Percentiles rank a stretch among this genome's conserved stretches.
Evolutionary conservation across 164 flowering plant species (phyloP).

Genomic region (Cinnamomum chago): DNA sequence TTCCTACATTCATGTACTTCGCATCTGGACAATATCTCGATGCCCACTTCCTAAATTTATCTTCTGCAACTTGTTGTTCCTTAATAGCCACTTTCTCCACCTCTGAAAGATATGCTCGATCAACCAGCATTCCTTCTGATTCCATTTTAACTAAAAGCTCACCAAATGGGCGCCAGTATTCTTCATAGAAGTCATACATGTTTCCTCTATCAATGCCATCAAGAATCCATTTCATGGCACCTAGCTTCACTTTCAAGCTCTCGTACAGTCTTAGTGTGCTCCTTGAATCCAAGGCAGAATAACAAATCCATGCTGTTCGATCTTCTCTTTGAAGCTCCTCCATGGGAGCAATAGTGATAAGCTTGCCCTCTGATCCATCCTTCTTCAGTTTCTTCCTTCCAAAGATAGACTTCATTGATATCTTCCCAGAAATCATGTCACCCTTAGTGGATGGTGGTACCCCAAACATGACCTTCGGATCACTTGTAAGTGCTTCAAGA

Average conservation of each 20-base stretch:
- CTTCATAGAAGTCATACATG: conserved; percentile 69
- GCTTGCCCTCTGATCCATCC: conserved; percentile 89
- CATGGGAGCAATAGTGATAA: conserved; percentile 59
- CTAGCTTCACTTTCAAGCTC: conserved; percentile 55
- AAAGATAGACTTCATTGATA: conserved; percentile 88
- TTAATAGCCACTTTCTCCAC: conserved; percentile 77
- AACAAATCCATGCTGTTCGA: conserved; percentile 71
- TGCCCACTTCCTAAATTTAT: conserved; percentile 87
- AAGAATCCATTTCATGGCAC: conserved; percentile 37
- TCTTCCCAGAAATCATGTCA: conserved; percentile 55
- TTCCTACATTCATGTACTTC: conserved; percentile 87
- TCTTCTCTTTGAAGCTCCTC: conserved; percentile 84
- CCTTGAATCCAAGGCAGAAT: conserved; percentile 84
- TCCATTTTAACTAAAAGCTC: conserved; percentile 87
- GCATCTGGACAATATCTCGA: conserved; percentile 76
- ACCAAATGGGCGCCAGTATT: conserved; percentile 90
- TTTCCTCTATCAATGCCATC: conserved; percentile 41
- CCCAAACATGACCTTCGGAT: conserved; percentile 47
- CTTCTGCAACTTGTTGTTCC: conserved; percentile 63
- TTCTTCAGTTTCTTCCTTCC: conserved; percentile 72
- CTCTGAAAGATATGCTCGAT: conserved; percentile 70
- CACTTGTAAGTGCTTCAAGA: conserved; percentile 84
- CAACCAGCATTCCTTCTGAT: conserved; percentile 93
- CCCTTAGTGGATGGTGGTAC: conserved; percentile 1
- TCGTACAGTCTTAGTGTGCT: conserved; percentile 75